These are phyloP conservation scores for Alliaria petiolata DNA, from an alignment of 345 rosid genomes.

Conservation along the genomic window DNA sequence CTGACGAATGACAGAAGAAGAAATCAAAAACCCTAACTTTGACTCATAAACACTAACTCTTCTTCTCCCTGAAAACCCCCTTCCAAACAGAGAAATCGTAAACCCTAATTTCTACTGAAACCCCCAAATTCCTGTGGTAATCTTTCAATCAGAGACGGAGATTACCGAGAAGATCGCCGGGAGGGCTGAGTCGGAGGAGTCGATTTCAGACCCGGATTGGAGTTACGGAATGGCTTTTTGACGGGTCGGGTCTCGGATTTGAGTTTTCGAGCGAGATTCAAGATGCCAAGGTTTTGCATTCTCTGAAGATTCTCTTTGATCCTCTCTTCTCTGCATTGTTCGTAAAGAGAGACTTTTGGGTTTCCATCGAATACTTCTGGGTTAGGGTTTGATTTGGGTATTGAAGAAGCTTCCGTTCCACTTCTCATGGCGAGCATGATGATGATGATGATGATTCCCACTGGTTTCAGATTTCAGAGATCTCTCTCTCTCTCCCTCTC, in stretches of 20 bases:
- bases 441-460: background rate
- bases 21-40: background rate
- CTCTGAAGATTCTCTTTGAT: conserved; percentile 70
- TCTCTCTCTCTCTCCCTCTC: background rate
- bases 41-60: background rate
- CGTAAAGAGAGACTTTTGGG: conserved; percentile 44
- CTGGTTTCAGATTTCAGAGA: background rate
- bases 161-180: conserved; percentile 82
- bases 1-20: conserved; percentile 26
- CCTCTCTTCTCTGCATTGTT: conserved; percentile 68
- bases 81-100: background rate
- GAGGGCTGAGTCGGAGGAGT: conserved; percentile 28
- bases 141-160: background rate
- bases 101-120: background rate
- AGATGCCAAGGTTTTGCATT: conserved; percentile 70
- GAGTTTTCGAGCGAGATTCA: conserved; percentile 60
- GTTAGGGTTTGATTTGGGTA: background rate
- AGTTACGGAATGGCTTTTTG: conserved; percentile 28
- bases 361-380: conserved; percentile 4
- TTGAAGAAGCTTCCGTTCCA: conserved; percentile 1
- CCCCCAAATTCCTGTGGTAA: background rate
- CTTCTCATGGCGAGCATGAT: conserved; percentile 16
- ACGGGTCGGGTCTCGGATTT: conserved; percentile 30
- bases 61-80: too few species aligned
- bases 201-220: conserved; percentile 6